Evolutionary conservation across 1,284 basidiomycete species (phyloP).

Genomic region (Marasmius oreades): DNA sequence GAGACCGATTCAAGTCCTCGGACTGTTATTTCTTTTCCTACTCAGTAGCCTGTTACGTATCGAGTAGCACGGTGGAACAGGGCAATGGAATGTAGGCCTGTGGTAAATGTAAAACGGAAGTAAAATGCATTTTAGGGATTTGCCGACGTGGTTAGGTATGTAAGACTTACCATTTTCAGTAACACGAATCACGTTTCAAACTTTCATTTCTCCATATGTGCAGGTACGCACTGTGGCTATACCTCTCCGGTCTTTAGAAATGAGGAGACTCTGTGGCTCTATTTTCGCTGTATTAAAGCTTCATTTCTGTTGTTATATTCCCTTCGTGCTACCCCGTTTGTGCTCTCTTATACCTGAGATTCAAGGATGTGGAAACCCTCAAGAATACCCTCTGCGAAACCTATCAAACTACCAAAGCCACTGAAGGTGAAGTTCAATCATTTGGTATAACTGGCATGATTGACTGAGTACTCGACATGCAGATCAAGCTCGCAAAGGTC

Average conservation of each 20-base stretch:
- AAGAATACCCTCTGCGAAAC: neutral
- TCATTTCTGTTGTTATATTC: neutral
- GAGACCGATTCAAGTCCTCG: too few relatives aligned
- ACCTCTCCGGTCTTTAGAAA: neutral
- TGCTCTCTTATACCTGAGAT: neutral
- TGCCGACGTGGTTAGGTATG: neutral
- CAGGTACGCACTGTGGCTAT: too few relatives aligned
- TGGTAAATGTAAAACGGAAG: too few relatives aligned
- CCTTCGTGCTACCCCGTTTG: neutral
- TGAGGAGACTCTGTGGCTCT: slow-evolving; percentile 1
- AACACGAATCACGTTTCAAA: neutral
- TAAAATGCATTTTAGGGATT: neutral
- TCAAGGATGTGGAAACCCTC: neutral
- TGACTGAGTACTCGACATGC: neutral
- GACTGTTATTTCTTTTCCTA: too few relatives aligned
- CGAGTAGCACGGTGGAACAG: neutral
- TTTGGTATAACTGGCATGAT: neutral
- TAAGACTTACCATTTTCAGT: neutral
- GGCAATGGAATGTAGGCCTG: neutral
- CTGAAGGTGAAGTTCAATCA: neutral
- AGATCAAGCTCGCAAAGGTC: neutral
- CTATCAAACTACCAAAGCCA: neutral
- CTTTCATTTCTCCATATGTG: neutral
- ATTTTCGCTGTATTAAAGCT: neutral
- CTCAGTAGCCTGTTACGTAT: too few relatives aligned